Evolutionary conservation across 345 rosid species (phyloP).

Genomic region (Trapa incisa): DNA sequence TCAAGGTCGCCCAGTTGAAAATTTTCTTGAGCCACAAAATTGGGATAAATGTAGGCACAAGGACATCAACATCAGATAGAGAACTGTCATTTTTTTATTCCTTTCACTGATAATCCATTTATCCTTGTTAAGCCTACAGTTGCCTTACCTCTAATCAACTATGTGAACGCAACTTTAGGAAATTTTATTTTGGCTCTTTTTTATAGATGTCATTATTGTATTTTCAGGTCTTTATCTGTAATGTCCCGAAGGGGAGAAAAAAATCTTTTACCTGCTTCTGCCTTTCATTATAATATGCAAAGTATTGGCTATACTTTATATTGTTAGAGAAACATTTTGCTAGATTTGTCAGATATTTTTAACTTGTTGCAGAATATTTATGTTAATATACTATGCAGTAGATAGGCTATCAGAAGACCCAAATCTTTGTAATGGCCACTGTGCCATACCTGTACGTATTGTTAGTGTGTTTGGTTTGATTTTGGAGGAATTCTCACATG

Average conservation of each 20-base stretch:
- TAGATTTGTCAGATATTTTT: neutral
- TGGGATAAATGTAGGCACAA: neutral
- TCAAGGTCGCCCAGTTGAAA: constrained; percentile 3
- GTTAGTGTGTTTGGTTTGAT: constrained; percentile 13
- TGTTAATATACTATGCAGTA: neutral
- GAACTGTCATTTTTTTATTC: neutral
- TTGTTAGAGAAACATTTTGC: neutral
- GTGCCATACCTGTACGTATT: neutral
- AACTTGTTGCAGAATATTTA: neutral
- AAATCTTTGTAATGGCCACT: neutral
- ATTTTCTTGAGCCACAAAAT: constrained; percentile 11
- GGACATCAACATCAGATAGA: neutral
- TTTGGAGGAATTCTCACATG: constrained; percentile 26
- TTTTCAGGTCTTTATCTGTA: neutral
- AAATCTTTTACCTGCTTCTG: neutral
- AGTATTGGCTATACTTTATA: neutral
- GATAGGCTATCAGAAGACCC: neutral
- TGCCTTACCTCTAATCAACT: neutral
- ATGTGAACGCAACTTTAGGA: neutral
- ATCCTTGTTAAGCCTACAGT: neutral
- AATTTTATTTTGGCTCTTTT: neutral
- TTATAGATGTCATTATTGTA: constrained; percentile 1
- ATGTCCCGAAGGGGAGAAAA: no score
- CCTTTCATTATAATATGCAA: neutral
- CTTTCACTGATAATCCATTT: neutral